These are phyloP conservation scores for Anaeromyces robustus DNA, from an alignment of 192 early-diverging fungal genomes.

Conservation along the genomic window DNA sequence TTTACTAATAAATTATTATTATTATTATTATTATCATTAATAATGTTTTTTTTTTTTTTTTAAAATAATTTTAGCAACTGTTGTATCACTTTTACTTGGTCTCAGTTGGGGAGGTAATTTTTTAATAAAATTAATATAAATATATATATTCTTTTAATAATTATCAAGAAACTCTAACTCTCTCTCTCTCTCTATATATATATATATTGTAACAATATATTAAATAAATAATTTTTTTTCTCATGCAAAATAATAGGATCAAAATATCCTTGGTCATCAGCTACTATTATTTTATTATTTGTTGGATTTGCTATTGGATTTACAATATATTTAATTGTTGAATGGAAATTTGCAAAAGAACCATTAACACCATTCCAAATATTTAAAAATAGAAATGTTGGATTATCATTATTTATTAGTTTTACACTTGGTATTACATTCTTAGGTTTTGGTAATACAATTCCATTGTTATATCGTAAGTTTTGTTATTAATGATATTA, in stretches of 20 bases:
- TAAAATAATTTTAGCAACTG: neutral
- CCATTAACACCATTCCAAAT: constrained; percentile 27
- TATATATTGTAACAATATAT: no score
- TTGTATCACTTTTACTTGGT: neutral
- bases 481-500: neutral
- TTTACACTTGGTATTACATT: neutral
- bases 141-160: no score
- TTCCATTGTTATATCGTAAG: neutral
- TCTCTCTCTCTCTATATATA: no score
- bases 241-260: neutral
- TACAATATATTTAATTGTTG: constrained; percentile 37
- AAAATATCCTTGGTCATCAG: neutral
- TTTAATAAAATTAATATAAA: no score
- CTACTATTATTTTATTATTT: constrained; percentile 8
- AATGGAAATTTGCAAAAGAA: constrained; percentile 42
- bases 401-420: neutral
- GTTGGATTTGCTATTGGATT: constrained; percentile 30
- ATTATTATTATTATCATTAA: no score
- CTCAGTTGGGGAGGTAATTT: neutral
- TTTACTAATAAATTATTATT: no score
- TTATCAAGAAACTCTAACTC: no score
- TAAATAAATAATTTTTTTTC: no score
- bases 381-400: neutral
- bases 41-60: no score
- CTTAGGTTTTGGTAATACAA: neutral